Base-by-base conservation (phyloP, 2,329 filamentous ascomycete genomes). In the Penicillium hesseltinei region DNA sequence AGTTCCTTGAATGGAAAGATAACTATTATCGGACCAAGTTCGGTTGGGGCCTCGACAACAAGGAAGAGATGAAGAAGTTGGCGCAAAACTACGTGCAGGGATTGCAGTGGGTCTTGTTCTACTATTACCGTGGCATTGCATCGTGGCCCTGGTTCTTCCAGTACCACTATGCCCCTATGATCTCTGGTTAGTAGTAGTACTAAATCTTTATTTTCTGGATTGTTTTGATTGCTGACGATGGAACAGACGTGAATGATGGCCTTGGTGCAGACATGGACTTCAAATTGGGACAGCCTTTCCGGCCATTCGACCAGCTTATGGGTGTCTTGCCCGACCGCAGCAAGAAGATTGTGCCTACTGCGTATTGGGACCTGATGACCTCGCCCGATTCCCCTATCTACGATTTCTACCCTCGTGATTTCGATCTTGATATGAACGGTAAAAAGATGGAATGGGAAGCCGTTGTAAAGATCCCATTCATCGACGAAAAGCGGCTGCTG, bases 401-500 rank as follows among this genome's bases (percentile, higher is more conserved):
- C 69, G 94, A 99, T 72, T 99, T 99, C 73, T 99, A 99, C 69
- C 94, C 94, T 2, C 85, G 93, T 66, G 94, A 99, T 68, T 99
- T 99, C 69, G 91, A 95, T 64, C 82, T 99, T 40, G 95, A 99
- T 72, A 97, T 99, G 94, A 97, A 99, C 67, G 95, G 94, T 58
- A 99, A 99, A 80, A 99, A 96, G 79, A 95, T 96, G 89, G 95
- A 99, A 62, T 99, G 94, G 94, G 94, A 99, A 73, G 94, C 94
- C 29, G 93, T 99, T 38, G 92, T 99, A 63, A 99, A 97, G 76
- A 99, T 99, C 69, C 94, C 94, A 0, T 99, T 99, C 76, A 99
- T 99, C 62, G 91, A 99, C 57, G 93, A 99, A 73, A 86, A 88
- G 67, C 86, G 94, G 27, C 80, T 99, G 2, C 81, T 99, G 54